Conservation (phyloP, 2,329 filamentous ascomycete species). For the Acrocalymma vagum region DNA sequence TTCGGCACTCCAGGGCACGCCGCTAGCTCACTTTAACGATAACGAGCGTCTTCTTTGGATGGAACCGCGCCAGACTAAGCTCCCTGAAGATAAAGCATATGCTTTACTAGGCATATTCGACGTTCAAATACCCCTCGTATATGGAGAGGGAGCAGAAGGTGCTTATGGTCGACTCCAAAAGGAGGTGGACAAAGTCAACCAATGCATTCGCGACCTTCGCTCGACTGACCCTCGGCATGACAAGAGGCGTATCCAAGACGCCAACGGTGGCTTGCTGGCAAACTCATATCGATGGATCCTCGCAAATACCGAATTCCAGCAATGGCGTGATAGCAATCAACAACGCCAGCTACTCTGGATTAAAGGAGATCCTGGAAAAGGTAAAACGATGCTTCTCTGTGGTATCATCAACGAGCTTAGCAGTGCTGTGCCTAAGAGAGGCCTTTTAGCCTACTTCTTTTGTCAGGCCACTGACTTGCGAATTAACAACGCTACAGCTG, state of each 20-base stretch:
- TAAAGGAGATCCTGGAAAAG: constrained; percentile 8
- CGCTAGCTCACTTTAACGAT: constrained; percentile 10
- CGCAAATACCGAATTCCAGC: constrained; percentile 3
- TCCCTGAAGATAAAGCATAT: constrained; percentile 11
- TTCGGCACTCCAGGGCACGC: constrained; percentile 3
- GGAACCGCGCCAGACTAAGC: constrained; percentile 17
- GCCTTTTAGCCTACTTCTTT: constrained; percentile 52
- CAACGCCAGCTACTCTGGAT: constrained; percentile 6
- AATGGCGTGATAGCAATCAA: constrained; percentile 4
- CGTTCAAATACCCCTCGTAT: constrained; percentile 2
- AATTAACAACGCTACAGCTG: constrained; percentile 53
- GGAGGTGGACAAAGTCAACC: constrained; percentile 15
- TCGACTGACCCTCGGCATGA: constrained; percentile 13
- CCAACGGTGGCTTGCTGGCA: constrained; percentile 6
- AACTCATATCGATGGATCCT: constrained; percentile 14
- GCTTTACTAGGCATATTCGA: constrained; percentile 15
- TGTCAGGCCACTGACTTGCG: too few species aligned
- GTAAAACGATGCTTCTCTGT: constrained; percentile 18
- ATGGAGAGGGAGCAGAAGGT: constrained; percentile 11
- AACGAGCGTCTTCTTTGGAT: constrained; percentile 15
- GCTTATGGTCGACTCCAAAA: constrained; percentile 19
- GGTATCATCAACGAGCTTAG: constrained; percentile 34
- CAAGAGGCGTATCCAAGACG: constrained; percentile 5
- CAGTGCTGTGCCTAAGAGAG: too few species aligned
- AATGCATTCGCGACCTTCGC: constrained; percentile 14